Base-by-base conservation (phyloP, 805 yeast species). In the Candida fluviatilis region DNA sequence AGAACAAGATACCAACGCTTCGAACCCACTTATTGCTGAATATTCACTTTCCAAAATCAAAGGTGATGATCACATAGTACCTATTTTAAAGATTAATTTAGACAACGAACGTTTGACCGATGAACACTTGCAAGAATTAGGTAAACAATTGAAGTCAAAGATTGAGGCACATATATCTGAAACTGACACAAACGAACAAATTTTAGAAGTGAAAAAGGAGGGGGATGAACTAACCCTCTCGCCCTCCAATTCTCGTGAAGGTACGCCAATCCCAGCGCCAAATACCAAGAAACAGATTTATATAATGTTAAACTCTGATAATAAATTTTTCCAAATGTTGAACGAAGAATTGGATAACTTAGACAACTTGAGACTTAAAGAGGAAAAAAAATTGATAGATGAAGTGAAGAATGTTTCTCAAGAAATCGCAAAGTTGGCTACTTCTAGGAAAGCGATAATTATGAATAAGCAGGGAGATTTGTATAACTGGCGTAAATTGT, bases 401-500 rank as follows among this genome's bases (percentile, higher is more conserved):
- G 64, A 69, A 27, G 76, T 80, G 14, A 66, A 69, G 33, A 43
- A 45, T 1, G 57, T 80, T 8, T 68, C 76, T 2, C 47, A 55
- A 11, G 45, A 54, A 4, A 60, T 79, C 3, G 58, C 69, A 2
- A 51, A 58, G 5, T 56, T 67, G 13, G 54, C 74, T 0, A 50
- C 61, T 11, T 77, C 81, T 0, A 41, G 47, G 2, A 46, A 43
- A 13, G 54, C 50, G 11, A 40, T 48, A 29, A 41, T 51, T 10
- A 58, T 60, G 26, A 55, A 55, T 31, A 69, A 65, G 38, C 66
- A 62, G 27, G 60, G 70, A 1, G 91, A 84, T 51, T 60, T 83
- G 58, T 80, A 79, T 49, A 65, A 68, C 6, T 84, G 91, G 91
- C 63, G 91, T 41, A 78, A 80, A 49, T 67, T 84, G 7, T 83